These are phyloP conservation scores for Kandelia obovata DNA, from an alignment of 345 rosid species.

Conservation along the genomic window DNA sequence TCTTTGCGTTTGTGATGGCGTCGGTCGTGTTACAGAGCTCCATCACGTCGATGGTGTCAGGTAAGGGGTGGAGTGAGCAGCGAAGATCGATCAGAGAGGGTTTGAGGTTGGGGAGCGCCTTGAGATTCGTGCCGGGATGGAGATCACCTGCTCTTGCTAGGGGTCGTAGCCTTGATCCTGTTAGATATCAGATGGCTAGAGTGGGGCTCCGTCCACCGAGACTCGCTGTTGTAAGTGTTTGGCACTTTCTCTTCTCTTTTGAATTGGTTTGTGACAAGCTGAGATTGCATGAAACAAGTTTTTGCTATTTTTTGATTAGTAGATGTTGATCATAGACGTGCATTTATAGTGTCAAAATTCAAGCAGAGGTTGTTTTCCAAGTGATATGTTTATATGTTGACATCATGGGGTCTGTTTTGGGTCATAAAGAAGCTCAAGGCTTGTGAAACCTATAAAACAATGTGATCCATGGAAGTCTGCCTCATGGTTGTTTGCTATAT, in stretches of 20 bases:
- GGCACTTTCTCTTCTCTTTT: neutral
- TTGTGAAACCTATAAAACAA: no score
- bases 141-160: conserved; percentile 31
- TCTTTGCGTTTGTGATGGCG: conserved; percentile 68
- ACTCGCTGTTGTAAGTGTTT: conserved; percentile 76
- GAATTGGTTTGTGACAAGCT: neutral
- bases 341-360: neutral
- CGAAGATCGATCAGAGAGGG: conserved; percentile 38
- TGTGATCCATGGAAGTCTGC: no score
- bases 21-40: conserved; percentile 78
- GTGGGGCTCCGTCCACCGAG: conserved; percentile 79
- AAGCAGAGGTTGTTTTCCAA: no score
- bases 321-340: neutral
- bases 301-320: neutral
- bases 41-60: conserved; percentile 45
- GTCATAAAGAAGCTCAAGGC: no score
- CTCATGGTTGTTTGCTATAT: no score
- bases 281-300: neutral
- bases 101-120: conserved; percentile 54
- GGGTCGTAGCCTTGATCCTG: conserved; percentile 51
- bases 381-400: no score
- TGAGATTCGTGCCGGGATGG: conserved; percentile 52
- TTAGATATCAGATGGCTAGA: conserved; percentile 41
- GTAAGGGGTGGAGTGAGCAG: conserved; percentile 48
- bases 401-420: no score